A percentile compares a stretch with the other conserved stretches of the same genome.
These are phyloP conservation scores for Aspergillus heteromorphus DNA, from an alignment of 495 filamentous ascomycete species.

Conservation along the genomic window DNA sequence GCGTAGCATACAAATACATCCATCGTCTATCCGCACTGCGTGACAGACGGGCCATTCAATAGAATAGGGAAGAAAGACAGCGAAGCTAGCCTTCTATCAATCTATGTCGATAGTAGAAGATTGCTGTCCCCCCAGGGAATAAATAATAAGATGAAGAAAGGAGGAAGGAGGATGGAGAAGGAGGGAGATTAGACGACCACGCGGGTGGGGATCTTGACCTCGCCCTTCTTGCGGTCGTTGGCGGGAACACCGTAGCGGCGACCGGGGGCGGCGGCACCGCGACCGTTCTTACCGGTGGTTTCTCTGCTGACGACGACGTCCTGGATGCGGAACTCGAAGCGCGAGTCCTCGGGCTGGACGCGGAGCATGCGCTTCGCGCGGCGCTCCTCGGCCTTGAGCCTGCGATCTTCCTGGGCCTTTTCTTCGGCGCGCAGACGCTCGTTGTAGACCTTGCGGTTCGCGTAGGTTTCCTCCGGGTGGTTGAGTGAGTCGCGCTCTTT, in stretches of 20 bases:
- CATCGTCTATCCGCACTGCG: not conserved
- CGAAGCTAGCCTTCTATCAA: no score
- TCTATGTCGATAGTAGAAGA: no score
- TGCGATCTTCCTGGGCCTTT: conserved; percentile 31
- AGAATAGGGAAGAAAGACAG: no score
- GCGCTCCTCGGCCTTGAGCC: conserved; percentile 32
- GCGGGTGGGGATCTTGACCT: conserved; percentile 64
- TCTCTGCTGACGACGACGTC: conserved; percentile 52
- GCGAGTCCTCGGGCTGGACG: conserved; percentile 45
- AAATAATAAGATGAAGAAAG: no score
- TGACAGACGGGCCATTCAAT: not conserved
- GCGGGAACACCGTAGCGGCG: conserved; percentile 65
- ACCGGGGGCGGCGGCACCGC: conserved; percentile 51
- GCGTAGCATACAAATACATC: conserved; percentile 1
- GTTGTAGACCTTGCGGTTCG: conserved; percentile 34
- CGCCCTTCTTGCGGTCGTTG: conserved; percentile 66
- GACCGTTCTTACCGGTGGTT: conserved; percentile 56
- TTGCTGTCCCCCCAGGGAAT: no score
- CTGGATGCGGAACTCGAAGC: conserved; percentile 79
- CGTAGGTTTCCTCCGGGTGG: conserved; percentile 24
- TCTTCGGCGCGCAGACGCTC: conserved; percentile 42
- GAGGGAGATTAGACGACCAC: conserved; percentile 40
- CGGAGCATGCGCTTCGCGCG: conserved; percentile 36
- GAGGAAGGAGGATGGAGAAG: not conserved
- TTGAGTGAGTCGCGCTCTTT: conserved; percentile 41